Evolutionary conservation across 2,329 filamentous ascomycete species (phyloP).

Genomic region (Colletotrichum musae): DNA sequence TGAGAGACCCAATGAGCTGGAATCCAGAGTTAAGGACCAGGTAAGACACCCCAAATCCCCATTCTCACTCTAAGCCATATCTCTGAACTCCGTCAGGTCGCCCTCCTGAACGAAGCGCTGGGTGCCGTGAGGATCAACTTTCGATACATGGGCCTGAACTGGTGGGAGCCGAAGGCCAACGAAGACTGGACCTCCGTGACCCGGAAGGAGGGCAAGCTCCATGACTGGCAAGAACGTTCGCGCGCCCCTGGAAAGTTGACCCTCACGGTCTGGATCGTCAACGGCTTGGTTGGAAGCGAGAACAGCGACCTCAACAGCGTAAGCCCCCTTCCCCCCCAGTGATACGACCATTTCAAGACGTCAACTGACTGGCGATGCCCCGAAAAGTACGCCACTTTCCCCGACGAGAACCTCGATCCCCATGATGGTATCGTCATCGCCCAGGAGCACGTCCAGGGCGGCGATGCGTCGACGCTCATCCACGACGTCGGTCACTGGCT

Average conservation of each 20-base stretch:
- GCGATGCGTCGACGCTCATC: constrained; percentile 45
- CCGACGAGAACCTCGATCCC: constrained; percentile 29
- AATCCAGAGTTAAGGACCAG: constrained; percentile 27
- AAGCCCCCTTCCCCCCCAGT: not conserved
- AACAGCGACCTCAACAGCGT: constrained; percentile 31
- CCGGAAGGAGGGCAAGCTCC: constrained; percentile 21
- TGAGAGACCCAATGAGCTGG: constrained; percentile 23
- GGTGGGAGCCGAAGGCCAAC: constrained; percentile 34
- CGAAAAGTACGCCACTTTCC: constrained; percentile 36
- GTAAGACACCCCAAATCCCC: not conserved
- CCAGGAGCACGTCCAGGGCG: constrained; percentile 33
- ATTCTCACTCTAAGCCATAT: not conserved
- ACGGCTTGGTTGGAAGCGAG: constrained; percentile 2
- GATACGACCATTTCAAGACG: accelerated
- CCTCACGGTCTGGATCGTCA: constrained; percentile 34
- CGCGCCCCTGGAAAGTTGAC: constrained; percentile 20
- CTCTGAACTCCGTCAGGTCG: constrained; percentile 10
- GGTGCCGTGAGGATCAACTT: constrained; percentile 34
- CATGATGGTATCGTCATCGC: constrained; percentile 35
- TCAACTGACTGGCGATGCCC: not conserved
- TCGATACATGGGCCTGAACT: constrained; percentile 34
- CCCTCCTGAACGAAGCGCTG: constrained; percentile 25
- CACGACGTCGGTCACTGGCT: constrained; percentile 46
- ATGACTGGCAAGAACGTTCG: constrained; percentile 28
- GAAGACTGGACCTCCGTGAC: constrained; percentile 28